These are phyloP conservation scores for Vitis cinerea DNA, from an alignment of 164 flowering plant genomes.

Conservation along the genomic window DNA sequence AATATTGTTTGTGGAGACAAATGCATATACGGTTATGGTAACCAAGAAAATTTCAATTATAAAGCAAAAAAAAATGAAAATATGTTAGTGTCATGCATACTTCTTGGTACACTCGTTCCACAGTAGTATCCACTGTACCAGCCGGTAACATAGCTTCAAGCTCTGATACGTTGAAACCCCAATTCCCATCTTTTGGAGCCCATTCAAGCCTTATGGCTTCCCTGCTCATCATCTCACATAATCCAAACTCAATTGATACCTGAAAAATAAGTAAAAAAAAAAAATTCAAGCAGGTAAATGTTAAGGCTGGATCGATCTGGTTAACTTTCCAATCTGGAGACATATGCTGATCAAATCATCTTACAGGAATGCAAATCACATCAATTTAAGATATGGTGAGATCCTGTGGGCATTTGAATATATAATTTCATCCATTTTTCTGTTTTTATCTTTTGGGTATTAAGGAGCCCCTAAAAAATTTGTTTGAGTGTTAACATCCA, in stretches of 20 bases:
- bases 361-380: no score
- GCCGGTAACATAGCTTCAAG: constrained; percentile 68
- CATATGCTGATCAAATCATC: no score
- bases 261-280: constrained; percentile 10
- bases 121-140: constrained; percentile 63
- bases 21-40: not conserved
- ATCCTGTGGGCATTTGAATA: no score
- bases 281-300: constrained; percentile 3
- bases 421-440: no score
- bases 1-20: not conserved
- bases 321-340: no score
- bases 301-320: no score
- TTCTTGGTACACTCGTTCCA: constrained; percentile 50
- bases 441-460: no score
- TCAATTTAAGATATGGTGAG: no score
- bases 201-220: constrained; percentile 43
- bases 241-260: constrained; percentile 85
- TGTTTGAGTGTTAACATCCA: no score
- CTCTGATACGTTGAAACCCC: constrained; percentile 53
- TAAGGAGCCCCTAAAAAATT: no score
- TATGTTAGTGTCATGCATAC: constrained; percentile 22
- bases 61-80: not conserved
- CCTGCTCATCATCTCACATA: constrained; percentile 71
- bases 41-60: not conserved
- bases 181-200: constrained; percentile 70